phyloP scores from a whole-genome alignment of 352 stramenopile genomes.

The Phytophthora pini region DNA sequence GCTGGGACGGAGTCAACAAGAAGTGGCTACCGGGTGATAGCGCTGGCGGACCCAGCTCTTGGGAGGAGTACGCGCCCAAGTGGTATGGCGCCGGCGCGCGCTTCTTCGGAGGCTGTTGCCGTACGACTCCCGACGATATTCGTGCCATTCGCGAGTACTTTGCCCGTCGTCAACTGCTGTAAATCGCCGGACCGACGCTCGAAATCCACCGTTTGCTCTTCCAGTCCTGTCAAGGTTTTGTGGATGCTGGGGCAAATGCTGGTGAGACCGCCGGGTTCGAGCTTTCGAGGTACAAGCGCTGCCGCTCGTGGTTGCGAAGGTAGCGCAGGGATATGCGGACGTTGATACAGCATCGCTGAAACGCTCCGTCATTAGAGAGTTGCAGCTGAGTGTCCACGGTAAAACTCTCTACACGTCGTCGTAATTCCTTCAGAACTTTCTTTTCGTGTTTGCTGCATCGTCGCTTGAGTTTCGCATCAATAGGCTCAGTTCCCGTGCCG shows the following conservation, averaged over 20 bases:
- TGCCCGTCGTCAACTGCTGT: conserved; percentile 28
- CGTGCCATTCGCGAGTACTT: conserved; percentile 67
- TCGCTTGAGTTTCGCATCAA: neutral
- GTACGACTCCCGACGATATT: conserved; percentile 79
- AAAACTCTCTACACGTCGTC: conserved; percentile 36
- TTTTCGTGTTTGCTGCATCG: conserved; percentile 24
- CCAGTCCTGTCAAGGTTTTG: neutral
- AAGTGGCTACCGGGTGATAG: conserved; percentile 66
- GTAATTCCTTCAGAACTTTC: conserved; percentile 35
- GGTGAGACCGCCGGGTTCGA: conserved; percentile 34
- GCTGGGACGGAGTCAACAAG: conserved; percentile 77
- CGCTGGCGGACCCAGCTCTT: conserved; percentile 47
- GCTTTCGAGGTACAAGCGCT: conserved; percentile 21
- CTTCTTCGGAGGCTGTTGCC: conserved; percentile 86
- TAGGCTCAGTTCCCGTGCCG: no score
- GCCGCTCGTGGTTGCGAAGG: conserved; percentile 38
- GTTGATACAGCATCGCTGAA: conserved; percentile 29
- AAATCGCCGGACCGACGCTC: conserved; percentile 15
- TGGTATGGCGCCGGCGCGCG: conserved; percentile 77
- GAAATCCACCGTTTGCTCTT: conserved; percentile 19
- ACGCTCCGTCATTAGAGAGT: conserved; percentile 19
- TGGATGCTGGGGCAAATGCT: conserved; percentile 22
- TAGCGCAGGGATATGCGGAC: conserved; percentile 28
- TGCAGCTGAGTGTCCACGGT: conserved; percentile 9
- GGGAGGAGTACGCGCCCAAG: conserved; percentile 60